These are phyloP conservation scores for Fraxinus anomala DNA, from an alignment of 257 asterid genomes.

Conservation along the genomic window DNA sequence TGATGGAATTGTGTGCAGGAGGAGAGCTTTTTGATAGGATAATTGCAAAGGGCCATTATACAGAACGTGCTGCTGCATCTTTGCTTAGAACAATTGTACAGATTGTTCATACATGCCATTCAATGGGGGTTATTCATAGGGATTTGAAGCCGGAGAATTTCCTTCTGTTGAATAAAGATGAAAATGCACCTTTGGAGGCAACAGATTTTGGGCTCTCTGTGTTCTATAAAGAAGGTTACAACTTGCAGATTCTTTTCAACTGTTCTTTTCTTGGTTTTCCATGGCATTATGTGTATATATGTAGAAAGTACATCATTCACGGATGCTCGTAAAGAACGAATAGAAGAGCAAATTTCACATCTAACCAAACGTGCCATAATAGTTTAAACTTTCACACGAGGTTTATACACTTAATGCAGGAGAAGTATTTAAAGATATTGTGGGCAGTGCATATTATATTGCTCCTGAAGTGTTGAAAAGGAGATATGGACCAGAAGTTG, in stretches of 20 bases:
- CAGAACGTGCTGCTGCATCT: constrained; percentile 87
- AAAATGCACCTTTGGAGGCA: constrained; percentile 77
- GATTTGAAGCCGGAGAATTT: constrained; percentile 94
- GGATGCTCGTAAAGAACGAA: background rate
- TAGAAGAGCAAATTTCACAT: background rate
- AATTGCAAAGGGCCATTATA: constrained; percentile 78
- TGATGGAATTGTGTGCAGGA: constrained; percentile 91
- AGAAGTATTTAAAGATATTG: constrained; percentile 79
- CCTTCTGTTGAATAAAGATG: constrained; percentile 72
- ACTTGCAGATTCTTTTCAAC: background rate
- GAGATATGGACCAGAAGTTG: constrained; percentile 90
- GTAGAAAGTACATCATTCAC: background rate
- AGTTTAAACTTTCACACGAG: background rate
- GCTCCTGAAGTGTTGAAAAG: constrained; percentile 96
- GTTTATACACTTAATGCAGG: constrained; percentile 42
- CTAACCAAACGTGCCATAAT: background rate
- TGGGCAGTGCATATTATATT: constrained; percentile 94
- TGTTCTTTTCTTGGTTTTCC: background rate
- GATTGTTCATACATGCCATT: constrained; percentile 85
- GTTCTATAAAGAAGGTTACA: constrained; percentile 71
- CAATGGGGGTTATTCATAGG: constrained; percentile 91
- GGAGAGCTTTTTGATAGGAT: constrained; percentile 95
- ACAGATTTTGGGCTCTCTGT: constrained; percentile 93
- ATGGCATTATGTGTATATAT: background rate
- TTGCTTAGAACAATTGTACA: constrained; percentile 78